Conservation (phyloP, 2,329 filamentous ascomycete species). For the Sporothrix mexicana region DNA sequence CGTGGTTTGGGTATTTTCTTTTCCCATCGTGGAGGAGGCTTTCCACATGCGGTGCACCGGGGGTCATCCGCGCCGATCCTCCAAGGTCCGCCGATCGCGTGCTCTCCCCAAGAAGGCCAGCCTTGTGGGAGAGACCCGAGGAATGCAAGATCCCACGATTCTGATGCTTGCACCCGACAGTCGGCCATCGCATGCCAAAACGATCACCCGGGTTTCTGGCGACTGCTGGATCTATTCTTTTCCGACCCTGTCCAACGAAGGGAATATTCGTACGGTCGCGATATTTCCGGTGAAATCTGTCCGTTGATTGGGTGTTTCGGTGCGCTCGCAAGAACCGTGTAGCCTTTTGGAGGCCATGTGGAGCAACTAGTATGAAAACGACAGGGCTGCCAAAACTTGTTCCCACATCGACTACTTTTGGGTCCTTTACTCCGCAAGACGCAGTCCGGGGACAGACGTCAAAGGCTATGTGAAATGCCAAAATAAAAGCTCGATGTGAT, state of each 20-base stretch:
- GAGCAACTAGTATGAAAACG: constrained; percentile 1
- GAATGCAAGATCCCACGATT: not conserved
- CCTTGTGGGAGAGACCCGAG: too few species aligned
- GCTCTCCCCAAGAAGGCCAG: not conserved
- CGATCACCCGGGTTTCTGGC: not conserved
- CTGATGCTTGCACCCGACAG: not conserved
- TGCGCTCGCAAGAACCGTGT: not conserved
- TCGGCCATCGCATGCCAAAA: not conserved
- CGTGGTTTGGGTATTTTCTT: too few species aligned
- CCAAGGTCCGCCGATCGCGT: not conserved
- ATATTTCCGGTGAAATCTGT: not conserved
- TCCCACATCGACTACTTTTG: not conserved
- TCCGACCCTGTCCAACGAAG: not conserved
- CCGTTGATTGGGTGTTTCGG: not conserved
- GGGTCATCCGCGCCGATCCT: not conserved
- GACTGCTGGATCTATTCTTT: not conserved
- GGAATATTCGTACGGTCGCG: not conserved
- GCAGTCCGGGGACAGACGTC: not conserved
- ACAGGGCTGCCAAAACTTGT: not conserved
- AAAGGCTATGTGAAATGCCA: not conserved
- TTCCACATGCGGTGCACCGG: too few species aligned
- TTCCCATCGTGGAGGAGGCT: too few species aligned
- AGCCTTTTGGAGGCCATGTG: not conserved
- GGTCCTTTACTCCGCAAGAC: not conserved
- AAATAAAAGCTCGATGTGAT: not conserved